Conservation (phyloP, 2,329 filamentous ascomycete genomes). For the Monilinia fructigena region DNA sequence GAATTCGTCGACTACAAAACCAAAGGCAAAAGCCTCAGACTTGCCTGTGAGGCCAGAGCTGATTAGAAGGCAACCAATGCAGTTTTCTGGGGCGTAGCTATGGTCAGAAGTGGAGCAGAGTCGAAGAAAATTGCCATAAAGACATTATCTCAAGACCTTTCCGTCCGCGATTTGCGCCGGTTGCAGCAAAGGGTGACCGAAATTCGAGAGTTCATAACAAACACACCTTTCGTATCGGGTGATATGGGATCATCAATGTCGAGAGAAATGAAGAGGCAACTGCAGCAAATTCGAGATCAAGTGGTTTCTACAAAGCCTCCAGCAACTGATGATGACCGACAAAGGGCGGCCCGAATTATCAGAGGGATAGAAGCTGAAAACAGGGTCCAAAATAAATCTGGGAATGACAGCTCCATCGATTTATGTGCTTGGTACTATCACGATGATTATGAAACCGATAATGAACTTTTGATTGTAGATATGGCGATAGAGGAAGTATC, state of each 20-base stretch:
- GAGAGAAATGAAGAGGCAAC: background rate
- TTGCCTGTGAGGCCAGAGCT: background rate
- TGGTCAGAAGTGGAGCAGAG: background rate
- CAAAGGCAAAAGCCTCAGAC: background rate
- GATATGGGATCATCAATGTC: no score
- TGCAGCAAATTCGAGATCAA: background rate
- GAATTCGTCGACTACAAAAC: background rate
- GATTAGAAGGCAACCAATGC: background rate
- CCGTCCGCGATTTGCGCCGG: background rate
- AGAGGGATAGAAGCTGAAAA: background rate
- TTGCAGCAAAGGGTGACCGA: background rate
- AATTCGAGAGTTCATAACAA: background rate
- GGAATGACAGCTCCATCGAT: background rate
- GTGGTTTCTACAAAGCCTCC: background rate
- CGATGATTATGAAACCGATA: background rate
- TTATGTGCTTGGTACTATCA: background rate
- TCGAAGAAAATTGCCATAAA: background rate
- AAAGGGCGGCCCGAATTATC: background rate
- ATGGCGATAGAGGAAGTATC: background rate
- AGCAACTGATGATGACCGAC: background rate
- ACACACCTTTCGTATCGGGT: no score
- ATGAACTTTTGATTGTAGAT: background rate
- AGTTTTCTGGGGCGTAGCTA: background rate
- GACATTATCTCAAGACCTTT: background rate
- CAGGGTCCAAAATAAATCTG: background rate